Conservation (phyloP, 2,329 filamentous ascomycete species). For the Paracamarosporium sp. region DNA sequence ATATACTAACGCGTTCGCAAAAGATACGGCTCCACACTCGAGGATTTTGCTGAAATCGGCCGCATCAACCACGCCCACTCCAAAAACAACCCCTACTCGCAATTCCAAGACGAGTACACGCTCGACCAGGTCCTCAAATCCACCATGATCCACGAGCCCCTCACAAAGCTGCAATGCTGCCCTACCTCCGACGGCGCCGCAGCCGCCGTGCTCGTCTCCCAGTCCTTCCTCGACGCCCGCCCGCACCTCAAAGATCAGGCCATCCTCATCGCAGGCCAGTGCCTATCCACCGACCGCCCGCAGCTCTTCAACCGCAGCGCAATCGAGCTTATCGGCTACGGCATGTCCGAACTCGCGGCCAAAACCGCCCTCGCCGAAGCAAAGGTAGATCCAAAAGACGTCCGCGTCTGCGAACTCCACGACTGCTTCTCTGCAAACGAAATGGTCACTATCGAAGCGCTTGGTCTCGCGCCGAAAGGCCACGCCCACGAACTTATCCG, state of each 20-base stretch:
- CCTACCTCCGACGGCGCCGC: constrained; percentile 93
- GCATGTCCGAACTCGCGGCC: constrained; percentile 79
- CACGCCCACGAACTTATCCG: constrained; percentile 93
- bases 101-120: constrained; percentile 92
- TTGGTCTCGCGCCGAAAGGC: constrained; percentile 77
- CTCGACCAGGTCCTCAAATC: constrained; percentile 79
- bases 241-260: constrained; percentile 84
- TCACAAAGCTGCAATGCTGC: constrained; percentile 99
- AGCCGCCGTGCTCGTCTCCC: constrained; percentile 86
- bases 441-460: constrained; percentile 86
- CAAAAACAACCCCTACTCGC: constrained; percentile 93
- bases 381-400: constrained; percentile 67
- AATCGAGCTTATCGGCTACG: constrained; percentile 89
- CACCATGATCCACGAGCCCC: constrained; percentile 80
- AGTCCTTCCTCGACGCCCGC: constrained; percentile 83
- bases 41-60: constrained; percentile 94
- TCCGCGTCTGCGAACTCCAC: constrained; percentile 89
- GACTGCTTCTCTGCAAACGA: constrained; percentile 98
- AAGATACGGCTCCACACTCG: constrained; percentile 79
- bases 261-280: constrained; percentile 87
- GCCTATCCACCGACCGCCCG: constrained; percentile 82
- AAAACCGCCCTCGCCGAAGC: constrained; percentile 76
- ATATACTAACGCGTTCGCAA: not conserved
- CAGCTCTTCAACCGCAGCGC: constrained; percentile 78
- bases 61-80: constrained; percentile 93